Conservation (phyloP, 495 filamentous ascomycete species). For the Rusavskia elegans region DNA sequence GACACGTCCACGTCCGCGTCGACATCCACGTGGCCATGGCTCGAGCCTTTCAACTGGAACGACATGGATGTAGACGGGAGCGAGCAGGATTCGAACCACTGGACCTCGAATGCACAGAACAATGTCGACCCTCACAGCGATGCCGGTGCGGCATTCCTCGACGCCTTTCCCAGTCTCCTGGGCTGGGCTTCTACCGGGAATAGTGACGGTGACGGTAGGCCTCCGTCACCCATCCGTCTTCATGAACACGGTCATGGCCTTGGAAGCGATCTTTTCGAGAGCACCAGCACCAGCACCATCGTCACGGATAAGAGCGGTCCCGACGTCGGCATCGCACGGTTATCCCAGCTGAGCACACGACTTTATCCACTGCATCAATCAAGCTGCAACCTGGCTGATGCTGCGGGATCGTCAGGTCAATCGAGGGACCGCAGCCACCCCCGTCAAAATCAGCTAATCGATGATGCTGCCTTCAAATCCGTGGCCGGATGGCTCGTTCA, state of each 20-base stretch:
- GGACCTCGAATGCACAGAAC: neutral
- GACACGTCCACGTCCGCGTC: neutral
- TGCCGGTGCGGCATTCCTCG: neutral
- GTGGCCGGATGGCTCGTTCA: constrained; percentile 4
- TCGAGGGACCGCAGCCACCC: neutral
- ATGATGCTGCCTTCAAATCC: constrained; percentile 3
- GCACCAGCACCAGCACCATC: neutral
- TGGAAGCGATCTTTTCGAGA: neutral
- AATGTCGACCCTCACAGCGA: neutral
- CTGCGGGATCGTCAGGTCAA: neutral
- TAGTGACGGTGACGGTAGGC: neutral
- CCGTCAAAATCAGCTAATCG: neutral
- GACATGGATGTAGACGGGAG: neutral
- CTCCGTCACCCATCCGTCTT: neutral
- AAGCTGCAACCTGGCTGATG: constrained; percentile 2
- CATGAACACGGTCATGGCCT: neutral
- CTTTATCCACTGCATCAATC: constrained; percentile 1
- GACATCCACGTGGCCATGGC: neutral
- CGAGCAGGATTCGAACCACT: neutral
- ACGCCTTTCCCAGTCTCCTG: neutral
- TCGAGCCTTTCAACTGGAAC: neutral
- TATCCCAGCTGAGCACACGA: constrained; percentile 6
- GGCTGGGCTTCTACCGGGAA: neutral
- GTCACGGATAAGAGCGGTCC: neutral
- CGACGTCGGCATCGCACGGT: constrained; percentile 2